Evolutionary conservation across 441 rosid genomes (phyloP).

Genomic region (Viola pubescens): DNA sequence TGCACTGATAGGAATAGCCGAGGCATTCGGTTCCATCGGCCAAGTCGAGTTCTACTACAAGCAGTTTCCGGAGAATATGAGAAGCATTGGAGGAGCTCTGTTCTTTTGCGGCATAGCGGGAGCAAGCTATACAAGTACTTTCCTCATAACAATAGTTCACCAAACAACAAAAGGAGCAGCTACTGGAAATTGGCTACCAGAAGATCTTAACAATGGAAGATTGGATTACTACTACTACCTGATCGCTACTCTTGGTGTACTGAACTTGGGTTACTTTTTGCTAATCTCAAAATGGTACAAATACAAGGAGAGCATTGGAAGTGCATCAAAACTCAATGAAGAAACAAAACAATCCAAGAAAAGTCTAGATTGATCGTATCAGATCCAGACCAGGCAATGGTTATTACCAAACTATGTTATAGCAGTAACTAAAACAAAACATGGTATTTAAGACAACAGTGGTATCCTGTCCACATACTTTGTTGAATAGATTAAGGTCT

Average conservation of each 20-base stretch:
- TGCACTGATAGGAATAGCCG: conserved; percentile 50
- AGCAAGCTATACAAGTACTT: conserved; percentile 51
- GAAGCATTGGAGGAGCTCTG: conserved; percentile 68
- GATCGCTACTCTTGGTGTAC: conserved; percentile 41
- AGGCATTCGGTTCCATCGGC: conserved; percentile 52
- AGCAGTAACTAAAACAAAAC: too few relatives aligned
- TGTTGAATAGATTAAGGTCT: too few relatives aligned
- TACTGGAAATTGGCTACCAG: conserved; percentile 61
- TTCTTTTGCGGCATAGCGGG: conserved; percentile 49
- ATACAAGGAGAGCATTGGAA: conserved; percentile 31
- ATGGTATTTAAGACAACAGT: too few relatives aligned
- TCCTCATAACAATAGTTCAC: conserved; percentile 55
- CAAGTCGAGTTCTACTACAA: conserved; percentile 68
- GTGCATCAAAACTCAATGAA: conserved; percentile 21
- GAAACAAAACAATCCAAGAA: conserved; percentile 22
- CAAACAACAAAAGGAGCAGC: conserved; percentile 33
- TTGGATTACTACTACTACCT: conserved; percentile 54
- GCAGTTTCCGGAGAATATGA: conserved; percentile 85
- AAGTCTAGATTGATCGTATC: conserved; percentile 11
- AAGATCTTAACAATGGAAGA: conserved; percentile 73
- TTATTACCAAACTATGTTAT: too few relatives aligned
- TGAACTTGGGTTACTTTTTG: conserved; percentile 56
- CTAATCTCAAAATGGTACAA: conserved; percentile 54
- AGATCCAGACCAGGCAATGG: too few relatives aligned
- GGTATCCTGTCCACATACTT: too few relatives aligned